Evolutionary conservation across 2,329 filamentous ascomycete genomes (phyloP), one percentile per base, ranked within the genome.

Genomic region (Pseudocercospora pini-densiflorae): DNA sequence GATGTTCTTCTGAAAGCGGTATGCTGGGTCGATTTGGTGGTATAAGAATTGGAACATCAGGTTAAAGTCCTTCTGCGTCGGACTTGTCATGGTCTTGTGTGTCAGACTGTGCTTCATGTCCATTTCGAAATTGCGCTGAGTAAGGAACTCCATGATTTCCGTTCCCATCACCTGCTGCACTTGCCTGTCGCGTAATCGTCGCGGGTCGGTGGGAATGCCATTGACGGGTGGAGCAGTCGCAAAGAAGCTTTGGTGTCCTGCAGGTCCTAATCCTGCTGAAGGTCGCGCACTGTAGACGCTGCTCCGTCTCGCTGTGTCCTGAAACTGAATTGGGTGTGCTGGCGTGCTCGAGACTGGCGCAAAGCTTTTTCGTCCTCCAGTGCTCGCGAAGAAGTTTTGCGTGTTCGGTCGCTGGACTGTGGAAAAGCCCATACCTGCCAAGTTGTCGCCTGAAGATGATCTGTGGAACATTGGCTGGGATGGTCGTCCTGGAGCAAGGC

Each of bases 21-120:
- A 96, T 73, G 90, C 92, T 0, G 95, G 95, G 77, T 99, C 95
- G 76, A 99, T 96, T 64, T 93, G 91, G 75, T 93, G 92, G 79
- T 99, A 99, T 3, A 99, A 84, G 92, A 94, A 99, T 76, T 98
- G 93, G 76, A 99, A 99, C 86, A 99, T 97, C 79, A 88, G 91
- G 76, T 96, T 95, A 82, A 99, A 99, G 78, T 99, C 95, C 77
- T 99, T 99, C 74, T 98, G 94, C 0, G 94, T 99, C 0, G 95
- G 96, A 51, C 92, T 97, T 74, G 92, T 94, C 77, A 97, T 89
- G 6, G 93, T 92, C 74, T 97, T 97, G 70, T 92, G 90, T 0
- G 92, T 92, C n/a, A 99, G 84, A 1, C 89, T 90, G 78, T 98
- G 92, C 81, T 97, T 97, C 90, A 96, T 97, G 73, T 98, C 94